Base-by-base conservation (phyloP, 495 filamentous ascomycete genomes). In the Wilcoxina mikolae region DNA sequence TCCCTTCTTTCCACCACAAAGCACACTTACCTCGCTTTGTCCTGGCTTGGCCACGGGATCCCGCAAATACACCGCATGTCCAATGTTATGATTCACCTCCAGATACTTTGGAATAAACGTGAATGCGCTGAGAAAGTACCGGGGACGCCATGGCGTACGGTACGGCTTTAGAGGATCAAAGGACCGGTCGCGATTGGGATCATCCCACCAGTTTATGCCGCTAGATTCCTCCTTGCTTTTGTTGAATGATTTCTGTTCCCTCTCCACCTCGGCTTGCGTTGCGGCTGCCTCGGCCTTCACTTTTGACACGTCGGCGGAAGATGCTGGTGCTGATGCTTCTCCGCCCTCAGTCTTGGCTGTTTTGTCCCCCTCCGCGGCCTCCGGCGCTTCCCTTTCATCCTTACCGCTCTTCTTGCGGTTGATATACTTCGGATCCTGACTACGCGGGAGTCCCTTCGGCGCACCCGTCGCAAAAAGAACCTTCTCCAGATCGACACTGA, bases 31-130 rank as follows among this genome's bases (percentile, higher is more conserved):
- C 70, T 98, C 91, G 22, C 84, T 81, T 53, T 72, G 65, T n/a
- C 93, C 88, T 9, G 84, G 82, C 20, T 87, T 74, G n/a, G 85
- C 93, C 45, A 95, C 93, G 2, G 91, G 93, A 72, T 96, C 88
- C 56, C 91, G 78, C 57, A 98, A 70, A 70, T 96, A 98, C 38
- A 98, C 90, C 18, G 91, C 91, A 15, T 87, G 79, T 71, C 91
- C 96, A 61, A 95, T 83, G 61, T 84, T 87, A 66, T 90, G 89
- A 73, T 95, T 95, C 63, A 98, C 91, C 72, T 98, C 91, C 55
- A 98, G 76, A 70, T 94, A 98, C 55, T 84, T 75, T 20, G 91
- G 91, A 55, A 98, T 87, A 68, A 95, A 95, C 12, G 88, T 87
- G 68, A 96, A 98, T 2, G 87, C 79, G 18, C 76, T 72, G 84